Percentiles rank a stretch among this genome's conserved stretches.
Evolutionary conservation across 192 early-diverging fungal genomes (phyloP).

Genomic region (Spizellomyces sp.): DNA sequence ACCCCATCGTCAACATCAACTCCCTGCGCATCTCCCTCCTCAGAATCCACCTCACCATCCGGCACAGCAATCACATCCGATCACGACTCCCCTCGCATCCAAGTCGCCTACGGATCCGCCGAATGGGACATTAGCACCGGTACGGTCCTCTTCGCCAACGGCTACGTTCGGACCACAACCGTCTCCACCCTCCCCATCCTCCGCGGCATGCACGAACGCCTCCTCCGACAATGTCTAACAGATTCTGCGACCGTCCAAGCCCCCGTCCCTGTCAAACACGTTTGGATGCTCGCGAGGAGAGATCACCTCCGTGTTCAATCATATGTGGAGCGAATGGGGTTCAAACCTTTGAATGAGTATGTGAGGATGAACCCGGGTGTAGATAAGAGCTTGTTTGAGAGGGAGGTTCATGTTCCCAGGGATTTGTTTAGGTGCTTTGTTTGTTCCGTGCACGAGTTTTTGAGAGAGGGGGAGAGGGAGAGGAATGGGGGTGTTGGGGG

Average conservation of each 20-base stretch:
- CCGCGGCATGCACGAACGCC: constrained; percentile 16
- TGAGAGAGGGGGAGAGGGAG: no score
- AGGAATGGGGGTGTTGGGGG: no score
- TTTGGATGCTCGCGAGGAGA: constrained; percentile 5
- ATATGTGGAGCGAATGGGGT: constrained; percentile 18
- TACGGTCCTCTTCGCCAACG: constrained; percentile 14
- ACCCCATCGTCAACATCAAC: neutral
- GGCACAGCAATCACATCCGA: neutral
- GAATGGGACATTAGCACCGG: constrained; percentile 17
- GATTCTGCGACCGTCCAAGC: neutral
- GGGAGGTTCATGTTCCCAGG: no score
- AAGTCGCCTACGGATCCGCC: constrained; percentile 18
- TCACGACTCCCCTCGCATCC: constrained; percentile 4
- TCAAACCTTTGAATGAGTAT: constrained; percentile 18
- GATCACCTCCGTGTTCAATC: constrained; percentile 19
- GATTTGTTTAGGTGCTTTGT: no score
- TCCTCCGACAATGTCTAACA: constrained; percentile 2
- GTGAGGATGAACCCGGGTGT: constrained; percentile 5
- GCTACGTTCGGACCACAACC: constrained; percentile 18
- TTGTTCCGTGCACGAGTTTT: no score
- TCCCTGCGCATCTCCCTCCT: neutral
- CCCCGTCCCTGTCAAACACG: neutral
- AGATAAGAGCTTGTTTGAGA: constrained; percentile 6
- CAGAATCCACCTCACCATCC: neutral
- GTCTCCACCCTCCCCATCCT: constrained; percentile 21